Base-by-base conservation (phyloP, 495 filamentous ascomycete species). In the Penicillium desertorum region DNA sequence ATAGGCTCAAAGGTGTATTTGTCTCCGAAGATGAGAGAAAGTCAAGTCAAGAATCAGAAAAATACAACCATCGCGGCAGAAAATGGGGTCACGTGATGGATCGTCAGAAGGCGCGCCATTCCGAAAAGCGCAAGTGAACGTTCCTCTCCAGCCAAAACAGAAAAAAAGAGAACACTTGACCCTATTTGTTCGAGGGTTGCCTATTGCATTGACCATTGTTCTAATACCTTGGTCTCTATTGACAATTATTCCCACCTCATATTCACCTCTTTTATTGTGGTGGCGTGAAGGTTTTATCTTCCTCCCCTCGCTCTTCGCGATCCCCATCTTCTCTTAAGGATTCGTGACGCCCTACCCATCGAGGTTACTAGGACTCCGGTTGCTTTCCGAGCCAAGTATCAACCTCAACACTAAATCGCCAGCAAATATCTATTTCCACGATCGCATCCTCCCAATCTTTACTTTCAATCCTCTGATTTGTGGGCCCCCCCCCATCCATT, bases 41-140 rank as follows among this genome's bases (percentile, higher is more conserved):
- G 54, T 54, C 59, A 56, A 45, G 42, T 6, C 16, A 8, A 47
- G 22, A 27, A 14, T 20, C 17, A 20, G 45, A 20, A 48, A 48
- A 48, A 48, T 47, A 47, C 25, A 43, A 37, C 37, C 34, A 45
- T 54, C 48, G 52, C 57, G 62, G 62, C 64, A 71, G 68, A 73
- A 74, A 70, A 56, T 58, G 43, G 16, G 8, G 27, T 72, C 72
- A 77, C 72, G 72, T 77, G 72, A 61, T 20, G 8, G 66, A 64
- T 69, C 64, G 70, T 75, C 72, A 75, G 72, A 70, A 51, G 64
- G 60, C 68, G 68, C 70, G 71, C 48, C 68, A 68, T 68, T 68
- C 56, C 71, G 71, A 56, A 63, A 58, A 69, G 68, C 72, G 72
- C 71, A 48, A 39, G 45, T 34, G 45, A 48, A 34, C 45, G 29